Percentiles rank a stretch among this genome's conserved stretches.
Evolutionary conservation across 2,329 filamentous ascomycete genomes (phyloP).

Genomic region (Bisporella sp.): DNA sequence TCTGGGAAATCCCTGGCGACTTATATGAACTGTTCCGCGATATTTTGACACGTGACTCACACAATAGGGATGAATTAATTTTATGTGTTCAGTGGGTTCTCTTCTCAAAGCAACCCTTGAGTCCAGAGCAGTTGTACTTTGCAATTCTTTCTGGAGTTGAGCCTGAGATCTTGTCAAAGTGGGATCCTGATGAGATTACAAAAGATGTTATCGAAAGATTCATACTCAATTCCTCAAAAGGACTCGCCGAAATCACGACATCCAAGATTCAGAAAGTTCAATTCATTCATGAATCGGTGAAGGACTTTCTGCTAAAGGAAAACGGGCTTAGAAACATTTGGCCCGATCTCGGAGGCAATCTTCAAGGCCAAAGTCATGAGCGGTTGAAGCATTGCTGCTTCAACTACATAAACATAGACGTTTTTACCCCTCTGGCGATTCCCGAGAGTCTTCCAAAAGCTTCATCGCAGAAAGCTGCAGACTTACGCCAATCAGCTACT

Average conservation of each 20-base stretch:
- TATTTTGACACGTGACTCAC: slow-evolving; percentile 40
- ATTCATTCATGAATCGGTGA: slow-evolving; percentile 31
- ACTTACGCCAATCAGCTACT: background rate
- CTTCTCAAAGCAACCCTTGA: slow-evolving; percentile 36
- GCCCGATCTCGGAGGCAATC: slow-evolving; percentile 26
- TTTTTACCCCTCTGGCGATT: background rate
- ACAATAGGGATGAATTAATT: slow-evolving; percentile 1
- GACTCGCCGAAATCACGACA: slow-evolving; percentile 29
- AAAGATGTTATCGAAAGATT: slow-evolving; percentile 25
- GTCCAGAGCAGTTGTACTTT: slow-evolving; percentile 37
- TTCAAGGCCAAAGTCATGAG: slow-evolving; percentile 30
- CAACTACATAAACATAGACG: slow-evolving; percentile 29
- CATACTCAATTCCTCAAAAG: slow-evolving; percentile 31
- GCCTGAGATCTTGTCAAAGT: slow-evolving; percentile 8
- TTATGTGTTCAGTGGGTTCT: slow-evolving; percentile 41
- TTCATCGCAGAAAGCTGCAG: slow-evolving; percentile 8
- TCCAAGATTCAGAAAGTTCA: slow-evolving; percentile 25
- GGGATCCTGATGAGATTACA: slow-evolving; percentile 16
- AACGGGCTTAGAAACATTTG: slow-evolving; percentile 26
- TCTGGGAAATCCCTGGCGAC: slow-evolving; percentile 33
- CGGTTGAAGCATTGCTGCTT: slow-evolving; percentile 36
- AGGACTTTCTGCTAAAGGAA: slow-evolving; percentile 31
- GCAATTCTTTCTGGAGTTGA: slow-evolving; percentile 29
- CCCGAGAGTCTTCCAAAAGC: background rate
- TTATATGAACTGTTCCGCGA: slow-evolving; percentile 43